These are phyloP conservation scores for Colletotrichum caudatum DNA, from an alignment of 2,329 filamentous ascomycete genomes.

Conservation along the genomic window DNA sequence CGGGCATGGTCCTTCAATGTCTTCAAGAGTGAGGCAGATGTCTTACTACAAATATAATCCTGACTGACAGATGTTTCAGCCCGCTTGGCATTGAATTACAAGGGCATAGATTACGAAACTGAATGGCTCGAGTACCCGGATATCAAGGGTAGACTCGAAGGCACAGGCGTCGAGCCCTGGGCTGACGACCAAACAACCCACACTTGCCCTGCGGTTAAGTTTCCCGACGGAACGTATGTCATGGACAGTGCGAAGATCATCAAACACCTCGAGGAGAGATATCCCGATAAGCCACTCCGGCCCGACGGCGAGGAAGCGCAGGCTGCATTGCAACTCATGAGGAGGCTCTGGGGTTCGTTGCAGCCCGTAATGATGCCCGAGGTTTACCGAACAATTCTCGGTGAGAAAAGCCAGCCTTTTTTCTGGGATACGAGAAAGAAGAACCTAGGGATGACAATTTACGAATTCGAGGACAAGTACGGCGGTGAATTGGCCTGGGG, in stretches of 20 bases:
- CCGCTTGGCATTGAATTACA: background rate
- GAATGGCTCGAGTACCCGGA: background rate
- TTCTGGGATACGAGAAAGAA: background rate
- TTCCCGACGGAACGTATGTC: background rate
- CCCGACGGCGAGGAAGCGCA: background rate
- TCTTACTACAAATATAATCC: background rate
- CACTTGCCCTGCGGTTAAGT: background rate
- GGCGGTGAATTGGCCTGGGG: background rate
- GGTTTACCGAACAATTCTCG: background rate
- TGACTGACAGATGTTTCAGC: background rate
- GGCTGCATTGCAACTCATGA: background rate
- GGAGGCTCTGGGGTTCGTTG: background rate
- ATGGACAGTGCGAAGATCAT: background rate
- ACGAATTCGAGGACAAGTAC: background rate
- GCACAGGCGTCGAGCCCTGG: background rate
- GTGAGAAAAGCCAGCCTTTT: background rate
- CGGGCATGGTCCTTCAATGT: background rate
- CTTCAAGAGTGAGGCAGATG: background rate
- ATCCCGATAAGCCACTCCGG: background rate
- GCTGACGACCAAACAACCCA: background rate
- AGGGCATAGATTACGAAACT: background rate
- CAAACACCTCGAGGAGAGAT: background rate
- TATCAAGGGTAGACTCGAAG: background rate
- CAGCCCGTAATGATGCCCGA: background rate
- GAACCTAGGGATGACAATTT: background rate